Evolutionary conservation across 768 basidiomycete species (phyloP).

Genomic region (Rossbeevera mucosa): DNA sequence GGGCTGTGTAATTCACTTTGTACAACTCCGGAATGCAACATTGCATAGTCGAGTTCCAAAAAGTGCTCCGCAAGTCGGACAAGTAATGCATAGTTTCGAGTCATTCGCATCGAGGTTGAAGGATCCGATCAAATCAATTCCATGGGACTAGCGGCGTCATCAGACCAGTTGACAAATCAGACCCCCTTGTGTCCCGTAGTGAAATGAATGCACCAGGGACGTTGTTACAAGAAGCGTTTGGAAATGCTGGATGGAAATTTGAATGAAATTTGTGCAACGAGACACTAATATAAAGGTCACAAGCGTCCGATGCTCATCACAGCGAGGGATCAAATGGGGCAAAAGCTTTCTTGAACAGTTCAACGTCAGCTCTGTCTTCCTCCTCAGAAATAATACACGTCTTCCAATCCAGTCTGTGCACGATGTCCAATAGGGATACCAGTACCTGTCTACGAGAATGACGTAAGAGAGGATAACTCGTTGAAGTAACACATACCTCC

Average conservation of each 20-base stretch:
- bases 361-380: constrained; percentile 80
- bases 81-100: constrained; percentile 19
- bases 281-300: not conserved
- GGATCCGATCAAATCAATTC: constrained; percentile 10
- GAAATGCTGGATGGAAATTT: too few species aligned
- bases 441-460: constrained; percentile 64
- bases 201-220: constrained; percentile 51
- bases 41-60: not conserved
- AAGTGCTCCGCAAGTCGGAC: too few species aligned
- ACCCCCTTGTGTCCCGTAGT: too few species aligned
- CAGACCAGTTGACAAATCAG: too few species aligned
- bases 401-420: constrained; percentile 90
- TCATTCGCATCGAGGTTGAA: constrained; percentile 48
- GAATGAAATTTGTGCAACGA: not conserved
- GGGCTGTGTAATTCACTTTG: not conserved
- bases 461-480: not conserved
- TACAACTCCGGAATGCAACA: not conserved
- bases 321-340: constrained; percentile 59
- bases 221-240: constrained; percentile 60
- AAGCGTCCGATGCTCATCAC: constrained; percentile 12
- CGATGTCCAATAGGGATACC: constrained; percentile 67
- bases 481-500: constrained; percentile 52
- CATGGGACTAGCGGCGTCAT: constrained; percentile 88
- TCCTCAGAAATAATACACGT: constrained; percentile 76
- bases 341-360: constrained; percentile 82